Conservation (phyloP, 495 filamentous ascomycete species). For the Parmelia sp. region DNA sequence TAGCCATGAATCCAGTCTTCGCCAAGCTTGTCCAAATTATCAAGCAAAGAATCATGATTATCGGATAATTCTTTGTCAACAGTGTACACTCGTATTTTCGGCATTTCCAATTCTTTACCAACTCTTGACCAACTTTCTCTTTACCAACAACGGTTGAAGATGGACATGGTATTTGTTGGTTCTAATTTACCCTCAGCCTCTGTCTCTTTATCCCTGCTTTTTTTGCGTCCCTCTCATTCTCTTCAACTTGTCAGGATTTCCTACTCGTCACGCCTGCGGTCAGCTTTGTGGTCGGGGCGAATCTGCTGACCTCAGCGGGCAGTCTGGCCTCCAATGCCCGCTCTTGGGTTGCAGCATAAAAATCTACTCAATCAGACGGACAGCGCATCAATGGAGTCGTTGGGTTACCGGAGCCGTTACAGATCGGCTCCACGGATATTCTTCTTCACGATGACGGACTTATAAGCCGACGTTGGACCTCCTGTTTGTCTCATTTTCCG, state of each 20-base stretch:
- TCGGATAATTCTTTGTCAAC: too few relatives aligned
- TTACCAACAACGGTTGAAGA: too few relatives aligned
- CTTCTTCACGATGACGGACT: neutral
- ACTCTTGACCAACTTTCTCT: too few relatives aligned
- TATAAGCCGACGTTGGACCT: neutral
- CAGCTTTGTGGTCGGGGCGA: neutral
- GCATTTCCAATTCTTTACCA: too few relatives aligned
- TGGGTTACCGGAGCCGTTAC: constrained; percentile 2
- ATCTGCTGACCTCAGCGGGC: neutral
- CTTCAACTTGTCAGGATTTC: neutral
- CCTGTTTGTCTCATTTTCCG: neutral
- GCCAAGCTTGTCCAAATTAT: neutral
- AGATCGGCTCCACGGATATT: neutral
- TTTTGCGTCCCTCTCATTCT: too few relatives aligned
- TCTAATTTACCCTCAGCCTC: neutral
- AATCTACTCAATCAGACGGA: neutral
- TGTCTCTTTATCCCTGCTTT: neutral
- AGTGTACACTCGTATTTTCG: too few relatives aligned
- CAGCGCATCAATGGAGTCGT: neutral
- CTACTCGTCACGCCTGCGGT: neutral
- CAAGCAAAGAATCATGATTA: neutral
- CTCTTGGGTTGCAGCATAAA: neutral
- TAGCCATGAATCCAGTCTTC: neutral
- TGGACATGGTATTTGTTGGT: neutral
- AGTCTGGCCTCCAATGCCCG: neutral